Evolutionary conservation across 805 yeast genomes (phyloP).

Genomic region (Candida ascalaphidarum): DNA sequence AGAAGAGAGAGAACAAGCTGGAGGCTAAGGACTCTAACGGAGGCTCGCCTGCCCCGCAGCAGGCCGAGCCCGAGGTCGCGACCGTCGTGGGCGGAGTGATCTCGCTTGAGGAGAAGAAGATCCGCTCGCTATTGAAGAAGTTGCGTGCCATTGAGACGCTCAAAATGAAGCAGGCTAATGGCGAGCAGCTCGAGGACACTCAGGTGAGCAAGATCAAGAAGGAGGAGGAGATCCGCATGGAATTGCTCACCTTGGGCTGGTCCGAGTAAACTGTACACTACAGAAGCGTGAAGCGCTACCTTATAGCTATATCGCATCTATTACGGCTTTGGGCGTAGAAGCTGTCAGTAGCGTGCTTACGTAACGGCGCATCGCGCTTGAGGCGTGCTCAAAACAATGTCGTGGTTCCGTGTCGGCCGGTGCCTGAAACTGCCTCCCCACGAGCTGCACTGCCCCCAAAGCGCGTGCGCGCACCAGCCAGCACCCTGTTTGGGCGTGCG

Average conservation of each 20-base stretch:
- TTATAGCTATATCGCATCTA: no score
- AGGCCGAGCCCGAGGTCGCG: constrained; percentile 17
- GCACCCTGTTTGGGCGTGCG: no score
- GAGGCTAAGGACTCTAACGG: no score
- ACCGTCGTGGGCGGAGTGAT: constrained; percentile 52
- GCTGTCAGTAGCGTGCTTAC: no score
- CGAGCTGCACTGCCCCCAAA: no score
- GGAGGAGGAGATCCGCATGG: constrained; percentile 72
- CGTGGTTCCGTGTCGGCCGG: no score
- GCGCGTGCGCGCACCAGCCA: no score
- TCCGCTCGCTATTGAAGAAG: constrained; percentile 84
- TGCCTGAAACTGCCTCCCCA: no score
- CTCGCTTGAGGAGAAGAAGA: constrained; percentile 84
- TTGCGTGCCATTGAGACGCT: constrained; percentile 90
- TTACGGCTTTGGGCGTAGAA: no score
- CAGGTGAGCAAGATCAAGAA: constrained; percentile 85
- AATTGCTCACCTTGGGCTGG: constrained; percentile 70
- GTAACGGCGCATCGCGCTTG: no score
- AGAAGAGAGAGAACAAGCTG: constrained; percentile 62
- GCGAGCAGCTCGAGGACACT: constrained; percentile 85
- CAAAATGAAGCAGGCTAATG: constrained; percentile 74
- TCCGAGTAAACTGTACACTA: constrained; percentile 15
- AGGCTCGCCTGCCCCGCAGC: constrained; percentile 8
- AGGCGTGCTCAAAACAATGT: no score
- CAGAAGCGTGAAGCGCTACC: no score